Base-by-base conservation (phyloP, 2,329 filamentous ascomycete genomes). In the Calonectria naviculata region DNA sequence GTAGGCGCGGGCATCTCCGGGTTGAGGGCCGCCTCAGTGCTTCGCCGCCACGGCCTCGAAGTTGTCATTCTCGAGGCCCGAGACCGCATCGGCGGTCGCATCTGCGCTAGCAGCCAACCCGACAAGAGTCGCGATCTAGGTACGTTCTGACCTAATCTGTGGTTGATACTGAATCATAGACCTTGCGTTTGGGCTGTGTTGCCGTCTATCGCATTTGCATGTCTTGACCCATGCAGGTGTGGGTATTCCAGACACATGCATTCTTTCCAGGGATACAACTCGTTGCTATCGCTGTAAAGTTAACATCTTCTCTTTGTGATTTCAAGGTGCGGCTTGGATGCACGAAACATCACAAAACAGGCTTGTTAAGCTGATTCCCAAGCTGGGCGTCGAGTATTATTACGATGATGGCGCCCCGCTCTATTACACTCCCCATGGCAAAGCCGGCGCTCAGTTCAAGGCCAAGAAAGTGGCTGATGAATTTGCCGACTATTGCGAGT, bases 171-270 rank as follows among this genome's bases (percentile, higher is more conserved):
- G 67, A 65, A 56, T 38, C 49, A 60, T 54, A 69, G 67, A 65
- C 67, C 62, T 65, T 65, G 67, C 41, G 67, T 60, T 69, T 69
- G 67, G 67, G 61, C 67, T 65, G 67, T 69, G 67, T 69, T 44
- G 67, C 61, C 60, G 61, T 49, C 67, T 69, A 65, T 69, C 61
- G 28, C 67, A 68, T 56, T 63, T 68, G 60, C 67, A 68, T 58
- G 67, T 24, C 29, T 31, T 24, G n/a, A 19, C 36, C 29, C 66
- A 63, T 63, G 66, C 66, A 52, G 60, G 49, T 69, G 67, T n/a
- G 41, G 67, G 41, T 65, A 69, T 69, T 41, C 47, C n/a, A 31
- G 42, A 60, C 67, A 47, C 67, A 65, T 65, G 60, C 61, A 31
- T 69, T 60, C 58, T 44, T 64, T 65, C 66, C 66, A 58, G 66